Evolutionary conservation across 208 protist genomes (phyloP), one percentile per base, ranked within the genome.

Genomic region (Blastocrithidia nonstop): DNA sequence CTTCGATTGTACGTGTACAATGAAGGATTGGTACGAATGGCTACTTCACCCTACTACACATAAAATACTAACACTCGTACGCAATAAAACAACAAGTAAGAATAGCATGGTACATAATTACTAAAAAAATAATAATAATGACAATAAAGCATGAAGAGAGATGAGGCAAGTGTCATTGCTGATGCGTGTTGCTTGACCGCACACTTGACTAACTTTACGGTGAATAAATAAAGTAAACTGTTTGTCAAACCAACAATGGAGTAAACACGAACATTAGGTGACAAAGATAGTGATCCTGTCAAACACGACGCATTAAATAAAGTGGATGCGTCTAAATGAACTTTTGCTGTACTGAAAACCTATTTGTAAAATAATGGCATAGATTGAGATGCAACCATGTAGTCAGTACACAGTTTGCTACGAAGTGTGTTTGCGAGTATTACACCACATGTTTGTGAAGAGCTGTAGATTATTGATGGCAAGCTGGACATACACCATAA

Each of bases 161-260:
- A 61, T 28, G 4, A 5, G 13, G 41, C 40, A 9, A 15, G 15
- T 6, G 11, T 8, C 4, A 23, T 74, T 7, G 59, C 46, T 6
- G 36, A 51, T 24, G 29, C 50, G 1, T 24, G 25, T 6, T 42
- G 28, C 17, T 47, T 88, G 20, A 78, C 69, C 8, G 74, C 74
- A 28, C 79, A 88, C 40, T 47, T 88, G n/a, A 95, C 88, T 21
- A 95, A 95, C 57, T 95, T 91, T 54, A 79, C 73, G 0, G 37
- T 95, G 29, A 93, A 90, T 58, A 91, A 92, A 40, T 67, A 70
- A 17, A 51, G 36, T 0, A 60, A 58, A 23, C 55, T 68, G 17
- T 88, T 73, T 61, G 33, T 59, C 9, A 21, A 28, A 4, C 61
- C 53, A n/a, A 31, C 42, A 6, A 35, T 11, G 13, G 16, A 15